Base-by-base conservation (phyloP, 345 rosid genomes). In the Citrus maxima region DNA sequence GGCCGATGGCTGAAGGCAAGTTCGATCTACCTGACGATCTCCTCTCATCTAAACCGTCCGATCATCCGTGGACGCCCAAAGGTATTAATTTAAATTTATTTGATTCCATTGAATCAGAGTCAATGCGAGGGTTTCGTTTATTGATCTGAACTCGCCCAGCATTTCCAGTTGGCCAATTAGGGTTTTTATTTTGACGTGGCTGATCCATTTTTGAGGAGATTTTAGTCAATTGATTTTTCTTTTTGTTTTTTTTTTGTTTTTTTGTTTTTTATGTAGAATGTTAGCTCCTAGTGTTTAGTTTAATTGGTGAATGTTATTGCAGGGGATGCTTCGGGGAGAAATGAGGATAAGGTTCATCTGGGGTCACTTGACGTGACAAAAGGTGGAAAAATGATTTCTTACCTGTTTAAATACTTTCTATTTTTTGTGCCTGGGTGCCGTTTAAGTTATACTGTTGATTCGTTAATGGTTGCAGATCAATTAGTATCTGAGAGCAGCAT, bases 1-100 rank as follows among this genome's bases (percentile, higher is more conserved):
- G 67, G 61, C 71, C 80, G 81, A 94, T 94, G 98, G 93, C 97
- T 37, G 87, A 85, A 68, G 85, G 88, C 70, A 94, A 91, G 95
- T 80, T 90, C 87, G 91, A 94, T 90, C 94, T 92, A 49, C 95
- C 91, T 16, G 95, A 91, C 83, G 97, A 90, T 89, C 91, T 93
- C 80, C 86, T 90, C 79, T 64, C 89, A 25, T 86, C 92, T 34
- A 89, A 90, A 65, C 85, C 87, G 7, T 86, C 89, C 60, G 91
- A 89, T 89, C 95, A 88, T 62, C 82, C 87, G 4, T 69, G 80
- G 80, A 72, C 80, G 55, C 77, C 85, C 69, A 90, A 88, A 87
- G 90, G 97, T 91, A 80, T 58, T 34, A 4, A 35, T 51, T 56
- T 66, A 1, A 12, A 34, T 70, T 14, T 65, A 12, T 21, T 13